Base-by-base conservation (phyloP, 1,284 basidiomycete genomes). In the Ustilago esculenta region DNA sequence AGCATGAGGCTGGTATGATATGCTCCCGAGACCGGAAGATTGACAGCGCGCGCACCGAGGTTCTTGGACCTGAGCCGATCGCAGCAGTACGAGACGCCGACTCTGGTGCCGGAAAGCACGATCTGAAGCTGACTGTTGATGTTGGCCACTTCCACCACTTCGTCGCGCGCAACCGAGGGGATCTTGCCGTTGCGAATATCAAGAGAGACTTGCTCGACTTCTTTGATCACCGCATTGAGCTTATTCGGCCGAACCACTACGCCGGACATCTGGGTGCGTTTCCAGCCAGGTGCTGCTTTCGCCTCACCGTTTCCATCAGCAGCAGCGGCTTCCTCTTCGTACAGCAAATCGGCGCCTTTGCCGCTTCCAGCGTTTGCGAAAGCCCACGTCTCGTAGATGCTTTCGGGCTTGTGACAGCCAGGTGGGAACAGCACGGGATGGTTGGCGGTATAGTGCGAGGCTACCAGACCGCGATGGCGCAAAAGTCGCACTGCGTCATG, bases 361-460 rank as follows among this genome's bases (percentile, higher is more conserved):
- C 73, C 73, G 37, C 61, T 73, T 1, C 76, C 76, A 4, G 79
- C 73, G 18, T 81, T 81, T 30, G 79, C 68, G 48, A 81, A 81
- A 3, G 75, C 80, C 80, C 80, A 81, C 11, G 79, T 80, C 52
- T 80, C 79, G 56, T 78, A 81, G 23, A 80, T 58, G 57, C 65
- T 79, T 9, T 68, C 74, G 0, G 79, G 80, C 37, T 58, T 72
- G 34, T 58, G 48, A 42, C 79, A 78, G 18, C 80, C 80, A 7
- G 48, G 42, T 1, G 80, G 80, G 52, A 81, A 81, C 15, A 81
- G 68, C 0, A 71, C 61, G 0, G 76, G 74, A 37, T 79, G 60
- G 20, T 72, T 60, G 24, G 44, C 50, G 1, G 78, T 61, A 42
- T 66, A 75, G 17, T 72, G 61, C 30, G 71, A 72, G 1, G 65